Evolutionary conservation across 495 filamentous ascomycete genomes (phyloP), one percentile per base, ranked within the genome.

Genomic region (Penicillium daleae): DNA sequence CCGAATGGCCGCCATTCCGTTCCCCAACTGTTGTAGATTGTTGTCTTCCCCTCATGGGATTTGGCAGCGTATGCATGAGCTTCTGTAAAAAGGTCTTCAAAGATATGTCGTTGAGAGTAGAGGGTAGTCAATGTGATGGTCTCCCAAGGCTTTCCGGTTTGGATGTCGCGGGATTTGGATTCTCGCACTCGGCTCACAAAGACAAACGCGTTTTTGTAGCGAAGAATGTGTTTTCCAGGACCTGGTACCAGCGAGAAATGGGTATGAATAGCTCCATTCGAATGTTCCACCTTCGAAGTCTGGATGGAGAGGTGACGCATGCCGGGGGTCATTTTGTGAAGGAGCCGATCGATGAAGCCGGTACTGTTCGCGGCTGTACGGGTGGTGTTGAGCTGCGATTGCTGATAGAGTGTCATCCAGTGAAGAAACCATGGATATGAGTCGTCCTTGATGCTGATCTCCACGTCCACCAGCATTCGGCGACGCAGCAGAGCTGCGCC

Each of bases 391-490:
- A 83, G 66, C 63, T 85, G 85, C 35, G 81, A 78, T 60, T 81
- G 78, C 48, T 93, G 91, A 59, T 93, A 93, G 31, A 89, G 80
- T 17, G 92, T 91, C 78, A 99, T 91, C 93, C 96, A 99, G 42
- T 91, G 85, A 4, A 99, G 84, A 37, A 98, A 87, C 94, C 95
- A 98, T 57, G 85, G 87, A 74, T 98, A 99, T 13, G 94, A 92
- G 53, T 92, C 88, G 73, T 98, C 95, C 68, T 92, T 90, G 69
- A 90, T 90, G 69, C 88, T 93, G 72, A 99, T 97, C 74, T 98
- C 96, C 65, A 98, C 84, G 69, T 97, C 91, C 56, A 98, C 91
- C 9, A 99, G 89, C 80, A 99, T 87, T 54, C 93, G 90, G 49
- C 90, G 86, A 42, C 90, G 90, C 56, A 97, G 75, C 57, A 97